These are phyloP conservation scores for Neoboletus brunneissimus DNA, from an alignment of 768 basidiomycete genomes.

Conservation along the genomic window DNA sequence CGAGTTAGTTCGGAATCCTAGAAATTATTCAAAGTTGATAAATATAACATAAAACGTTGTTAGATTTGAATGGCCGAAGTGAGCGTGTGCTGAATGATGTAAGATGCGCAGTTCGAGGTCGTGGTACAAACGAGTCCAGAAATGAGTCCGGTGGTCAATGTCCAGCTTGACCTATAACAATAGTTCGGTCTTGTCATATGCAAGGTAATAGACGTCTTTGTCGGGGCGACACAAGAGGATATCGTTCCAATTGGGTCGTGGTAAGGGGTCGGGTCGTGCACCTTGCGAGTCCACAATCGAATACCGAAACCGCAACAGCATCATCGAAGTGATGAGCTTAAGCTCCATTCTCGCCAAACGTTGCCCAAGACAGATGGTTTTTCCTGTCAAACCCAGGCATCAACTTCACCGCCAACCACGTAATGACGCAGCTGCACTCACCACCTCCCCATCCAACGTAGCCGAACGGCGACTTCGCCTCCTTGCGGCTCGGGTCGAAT, in stretches of 20 bases:
- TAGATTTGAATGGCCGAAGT: not conserved
- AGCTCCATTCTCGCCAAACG: constrained; percentile 72
- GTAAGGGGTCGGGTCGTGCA: constrained; percentile 40
- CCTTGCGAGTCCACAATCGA: constrained; percentile 54
- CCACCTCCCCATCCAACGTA: constrained; percentile 83
- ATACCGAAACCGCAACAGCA: constrained; percentile 63
- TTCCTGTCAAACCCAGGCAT: constrained; percentile 45
- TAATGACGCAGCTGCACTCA: constrained; percentile 38
- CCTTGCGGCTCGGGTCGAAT: constrained; percentile 62
- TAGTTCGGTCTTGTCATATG: constrained; percentile 34
- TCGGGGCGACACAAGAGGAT: constrained; percentile 64
- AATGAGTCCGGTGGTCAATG: constrained; percentile 21
- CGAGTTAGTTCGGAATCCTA: constrained; percentile 11
- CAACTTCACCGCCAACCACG: constrained; percentile 12
- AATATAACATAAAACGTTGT: constrained; percentile 19
- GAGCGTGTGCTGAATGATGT: constrained; percentile 13
- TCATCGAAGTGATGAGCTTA: constrained; percentile 66
- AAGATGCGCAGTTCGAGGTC: constrained; percentile 6
- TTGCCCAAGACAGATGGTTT: constrained; percentile 67
- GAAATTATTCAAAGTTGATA: constrained; percentile 18
- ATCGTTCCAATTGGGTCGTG: constrained; percentile 79
- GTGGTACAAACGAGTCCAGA: constrained; percentile 10
- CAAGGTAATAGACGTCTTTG: constrained; percentile 51
- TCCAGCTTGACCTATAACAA: constrained; percentile 28
- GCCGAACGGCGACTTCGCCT: constrained; percentile 49